Evolutionary conservation across 345 rosid genomes (phyloP), one percentile per base, ranked within the genome.

Genomic region (Stellera chamaejasme): DNA sequence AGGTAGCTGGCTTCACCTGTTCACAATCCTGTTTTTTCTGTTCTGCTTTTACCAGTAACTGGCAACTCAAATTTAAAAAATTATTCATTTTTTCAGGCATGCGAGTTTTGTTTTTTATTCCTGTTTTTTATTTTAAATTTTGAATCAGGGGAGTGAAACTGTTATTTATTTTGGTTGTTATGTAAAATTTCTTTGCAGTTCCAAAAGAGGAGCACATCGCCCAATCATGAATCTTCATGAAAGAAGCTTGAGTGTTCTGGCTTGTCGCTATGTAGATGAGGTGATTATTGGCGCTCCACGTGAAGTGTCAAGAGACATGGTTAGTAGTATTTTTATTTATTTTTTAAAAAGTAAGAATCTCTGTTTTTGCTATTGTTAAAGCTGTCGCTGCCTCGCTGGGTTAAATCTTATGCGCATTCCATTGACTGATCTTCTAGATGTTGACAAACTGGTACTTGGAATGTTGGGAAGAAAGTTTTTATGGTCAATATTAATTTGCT

Each of bases 161-260:
- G 23, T 19, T 19, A 0, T 19, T 19, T 44, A 0, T 45, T 5
- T 26, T 27, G 11, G 10, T 45, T 13, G 13, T 23, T 11, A 2
- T 32, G 58, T 50, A 10, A 27, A 39, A 50, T 75, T 57, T 46
- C 45, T 65, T 32, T 77, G 72, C 80, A 85, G 94, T 74, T 74
- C 77, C 44, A 77, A 74, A 62, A 80, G 90, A 73, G 89, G 87
- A 54, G 68, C 69, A 10, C 87, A 82, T 67, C 84, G 81, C 14
- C 94, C 94, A 52, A 85, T 82, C 65, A 85, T 85, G 90, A 81
- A 77, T 79, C 84, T 85, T 59, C 90, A 85, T 63, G 94, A 85
- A 68, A 73, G 94, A 75, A 85, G 94, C 66, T 73, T 85, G 60
- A 82, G 83, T 59, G 90, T 82, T 46, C 63, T 85, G 73, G 90